These are phyloP conservation scores for Volvox reticuliferus DNA, from an alignment of 139 green algal genomes.

Conservation along the genomic window DNA sequence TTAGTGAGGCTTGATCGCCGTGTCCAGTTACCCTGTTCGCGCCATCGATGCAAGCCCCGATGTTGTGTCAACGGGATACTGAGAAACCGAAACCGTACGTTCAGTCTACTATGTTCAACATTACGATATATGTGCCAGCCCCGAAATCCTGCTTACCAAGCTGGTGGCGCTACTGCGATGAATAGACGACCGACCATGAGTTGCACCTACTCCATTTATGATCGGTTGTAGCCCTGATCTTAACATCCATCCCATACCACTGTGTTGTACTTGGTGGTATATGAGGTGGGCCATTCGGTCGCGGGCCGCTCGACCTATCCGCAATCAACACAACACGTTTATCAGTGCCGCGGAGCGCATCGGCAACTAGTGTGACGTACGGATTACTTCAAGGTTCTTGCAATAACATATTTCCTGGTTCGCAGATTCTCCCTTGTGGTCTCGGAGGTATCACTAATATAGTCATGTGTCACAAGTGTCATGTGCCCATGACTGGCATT, in stretches of 20 bases:
- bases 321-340: background rate
- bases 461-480: too few relatives aligned
- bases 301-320: background rate
- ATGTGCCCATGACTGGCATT: too few relatives aligned
- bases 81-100: background rate
- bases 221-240: background rate
- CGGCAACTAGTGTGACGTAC: background rate
- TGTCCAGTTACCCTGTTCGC: background rate
- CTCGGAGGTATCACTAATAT: background rate
- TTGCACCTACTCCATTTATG: too few relatives aligned
- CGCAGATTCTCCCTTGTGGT: background rate
- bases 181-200: background rate
- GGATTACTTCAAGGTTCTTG: background rate
- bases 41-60: background rate
- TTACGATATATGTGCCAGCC: background rate
- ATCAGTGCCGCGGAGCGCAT: background rate
- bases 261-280: background rate
- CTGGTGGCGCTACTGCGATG: background rate
- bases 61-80: background rate
- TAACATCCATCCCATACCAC: background rate
- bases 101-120: background rate
- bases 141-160: background rate
- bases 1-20: background rate
- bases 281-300: background rate
- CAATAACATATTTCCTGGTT: background rate